These are phyloP conservation scores for Jasminum sambac DNA, from an alignment of 257 asterid genomes.

Conservation along the genomic window DNA sequence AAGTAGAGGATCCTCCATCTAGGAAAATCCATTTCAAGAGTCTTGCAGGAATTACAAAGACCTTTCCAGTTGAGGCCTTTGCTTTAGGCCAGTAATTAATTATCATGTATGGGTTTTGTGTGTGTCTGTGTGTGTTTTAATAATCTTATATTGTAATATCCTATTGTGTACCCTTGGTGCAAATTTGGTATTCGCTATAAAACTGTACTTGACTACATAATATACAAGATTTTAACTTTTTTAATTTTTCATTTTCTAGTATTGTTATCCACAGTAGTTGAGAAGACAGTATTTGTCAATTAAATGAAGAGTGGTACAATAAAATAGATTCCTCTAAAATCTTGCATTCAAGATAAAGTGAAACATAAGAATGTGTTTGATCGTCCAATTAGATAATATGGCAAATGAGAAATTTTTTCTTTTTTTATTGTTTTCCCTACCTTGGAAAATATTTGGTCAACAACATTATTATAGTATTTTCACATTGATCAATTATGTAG, in stretches of 20 bases:
- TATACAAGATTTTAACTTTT: background rate
- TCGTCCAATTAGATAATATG: too few species aligned
- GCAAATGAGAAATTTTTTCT: too few species aligned
- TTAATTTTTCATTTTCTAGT: background rate
- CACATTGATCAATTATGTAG: too few species aligned
- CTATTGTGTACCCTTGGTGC: background rate
- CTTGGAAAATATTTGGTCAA: too few species aligned
- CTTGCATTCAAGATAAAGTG: too few species aligned
- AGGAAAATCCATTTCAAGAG: conserved; percentile 48
- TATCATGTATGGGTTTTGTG: background rate
- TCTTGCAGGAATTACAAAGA: conserved; percentile 44
- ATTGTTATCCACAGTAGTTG: too few species aligned
- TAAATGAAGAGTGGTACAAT: too few species aligned
- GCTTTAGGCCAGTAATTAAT: conserved; percentile 33
- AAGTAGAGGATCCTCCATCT: conserved; percentile 34
- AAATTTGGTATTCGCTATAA: background rate
- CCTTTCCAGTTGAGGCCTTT: conserved; percentile 41
- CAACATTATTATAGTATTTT: too few species aligned
- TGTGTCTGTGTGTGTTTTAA: background rate
- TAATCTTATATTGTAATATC: background rate
- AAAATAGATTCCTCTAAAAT: too few species aligned
- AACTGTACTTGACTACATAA: background rate
- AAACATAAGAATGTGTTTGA: too few species aligned
- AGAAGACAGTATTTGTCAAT: too few species aligned
- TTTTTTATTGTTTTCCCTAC: too few species aligned